Percentiles rank a stretch among this genome's conserved stretches.
Conservation (phyloP, 805 yeast genomes). For the Candida endomychidarum region DNA sequence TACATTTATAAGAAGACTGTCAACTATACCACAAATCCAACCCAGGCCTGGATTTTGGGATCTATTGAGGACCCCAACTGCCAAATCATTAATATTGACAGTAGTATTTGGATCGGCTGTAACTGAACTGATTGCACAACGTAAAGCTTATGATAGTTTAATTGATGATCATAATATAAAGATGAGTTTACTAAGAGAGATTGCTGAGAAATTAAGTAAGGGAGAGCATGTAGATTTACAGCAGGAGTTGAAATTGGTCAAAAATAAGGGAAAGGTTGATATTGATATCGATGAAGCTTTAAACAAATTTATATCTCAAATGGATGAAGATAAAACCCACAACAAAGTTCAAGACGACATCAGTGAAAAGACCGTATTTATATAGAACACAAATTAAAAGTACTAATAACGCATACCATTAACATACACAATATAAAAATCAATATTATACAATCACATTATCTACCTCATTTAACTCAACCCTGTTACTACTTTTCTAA, state of each 20-base stretch:
- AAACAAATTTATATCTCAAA: conserved; percentile 33
- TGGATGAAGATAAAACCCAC: conserved; percentile 18
- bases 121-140: conserved; percentile 46
- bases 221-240: conserved; percentile 44
- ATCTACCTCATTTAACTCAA: background rate
- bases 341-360: too few species aligned
- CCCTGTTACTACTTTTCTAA: conserved; percentile 29
- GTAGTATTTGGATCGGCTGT: conserved; percentile 46
- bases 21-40: conserved; percentile 7
- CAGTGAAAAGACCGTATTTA: background rate
- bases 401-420: background rate
- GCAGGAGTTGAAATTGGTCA: conserved; percentile 30
- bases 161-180: conserved; percentile 39
- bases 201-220: conserved; percentile 26
- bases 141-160: conserved; percentile 44
- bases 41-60: conserved; percentile 25
- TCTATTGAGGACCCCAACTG: conserved; percentile 32
- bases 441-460: background rate
- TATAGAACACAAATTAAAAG: too few species aligned
- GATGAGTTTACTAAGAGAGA: conserved; percentile 31
- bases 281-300: conserved; percentile 41
- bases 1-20: conserved; percentile 5
- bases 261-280: conserved; percentile 23
- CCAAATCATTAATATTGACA: conserved; percentile 39
- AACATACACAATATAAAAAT: background rate